These are phyloP conservation scores for Tulasnella sp. DNA, from an alignment of 768 basidiomycete genomes.

Conservation along the genomic window DNA sequence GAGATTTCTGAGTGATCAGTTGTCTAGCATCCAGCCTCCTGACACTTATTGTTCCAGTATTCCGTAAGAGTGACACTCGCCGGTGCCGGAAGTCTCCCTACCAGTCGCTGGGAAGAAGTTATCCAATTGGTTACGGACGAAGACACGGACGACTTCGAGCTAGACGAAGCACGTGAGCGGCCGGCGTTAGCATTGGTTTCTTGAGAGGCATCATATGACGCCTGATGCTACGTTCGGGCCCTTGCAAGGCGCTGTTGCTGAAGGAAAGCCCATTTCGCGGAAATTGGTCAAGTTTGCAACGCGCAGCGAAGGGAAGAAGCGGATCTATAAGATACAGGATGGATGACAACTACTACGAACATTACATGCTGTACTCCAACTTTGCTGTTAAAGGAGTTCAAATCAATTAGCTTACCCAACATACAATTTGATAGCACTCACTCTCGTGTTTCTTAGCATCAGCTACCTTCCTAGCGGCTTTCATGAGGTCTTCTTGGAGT, in stretches of 20 bases:
- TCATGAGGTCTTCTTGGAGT: constrained; percentile 91
- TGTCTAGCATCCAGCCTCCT: neutral
- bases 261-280: too few relatives aligned
- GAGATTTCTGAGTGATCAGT: neutral
- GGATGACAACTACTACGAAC: neutral
- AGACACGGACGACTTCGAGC: neutral
- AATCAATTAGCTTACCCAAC: neutral
- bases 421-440: constrained; percentile 42
- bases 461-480: constrained; percentile 90
- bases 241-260: too few relatives aligned
- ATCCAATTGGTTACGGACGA: constrained; percentile 23
- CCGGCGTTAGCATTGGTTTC: constrained; percentile 9
- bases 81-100: neutral
- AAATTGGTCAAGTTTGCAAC: too few relatives aligned
- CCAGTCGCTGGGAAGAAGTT: constrained; percentile 9
- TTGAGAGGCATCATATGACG: neutral
- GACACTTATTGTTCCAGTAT: neutral
- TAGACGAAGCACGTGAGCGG: constrained; percentile 17
- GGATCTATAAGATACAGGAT: neutral
- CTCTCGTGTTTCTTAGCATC: constrained; percentile 99
- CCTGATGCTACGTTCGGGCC: neutral
- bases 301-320: neutral
- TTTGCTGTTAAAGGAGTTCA: constrained; percentile 31
- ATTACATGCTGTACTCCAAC: constrained; percentile 34
- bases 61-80: neutral